phyloP scores from a whole-genome alignment of 495 filamentous ascomycete genomes.

The Aspergillus panamensis region DNA sequence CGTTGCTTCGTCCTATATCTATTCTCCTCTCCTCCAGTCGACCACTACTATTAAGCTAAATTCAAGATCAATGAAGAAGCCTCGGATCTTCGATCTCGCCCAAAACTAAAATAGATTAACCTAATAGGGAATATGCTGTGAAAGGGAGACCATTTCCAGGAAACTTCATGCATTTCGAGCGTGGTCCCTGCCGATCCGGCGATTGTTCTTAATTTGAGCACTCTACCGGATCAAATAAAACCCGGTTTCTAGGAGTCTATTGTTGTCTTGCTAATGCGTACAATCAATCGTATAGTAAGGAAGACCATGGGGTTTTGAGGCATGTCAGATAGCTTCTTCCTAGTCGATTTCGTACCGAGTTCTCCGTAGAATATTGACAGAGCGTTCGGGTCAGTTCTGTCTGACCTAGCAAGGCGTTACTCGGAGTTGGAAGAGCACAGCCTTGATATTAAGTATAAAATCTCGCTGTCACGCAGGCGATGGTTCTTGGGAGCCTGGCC shows the following conservation, averaged over 20 bases:
- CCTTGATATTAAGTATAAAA: too few relatives aligned
- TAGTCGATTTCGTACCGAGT: too few relatives aligned
- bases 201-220: not conserved
- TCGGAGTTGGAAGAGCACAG: too few relatives aligned
- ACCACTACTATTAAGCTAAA: not conserved
- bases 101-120: not conserved
- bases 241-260: not conserved
- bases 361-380: too few relatives aligned
- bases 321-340: too few relatives aligned
- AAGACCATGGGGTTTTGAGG: too few relatives aligned
- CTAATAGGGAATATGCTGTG: not conserved
- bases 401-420: too few relatives aligned
- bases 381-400: too few relatives aligned
- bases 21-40: not conserved
- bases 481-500: too few relatives aligned
- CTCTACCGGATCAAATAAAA: not conserved
- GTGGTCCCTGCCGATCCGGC: conserved; percentile 9
- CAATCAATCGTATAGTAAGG: too few relatives aligned
- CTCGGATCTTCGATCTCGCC: not conserved
- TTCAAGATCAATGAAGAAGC: too few relatives aligned
- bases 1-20: not conserved
- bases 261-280: not conserved
- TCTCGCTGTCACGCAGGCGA: too few relatives aligned
- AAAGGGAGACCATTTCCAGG: not conserved
- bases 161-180: not conserved